A percentile compares a stretch with the other conserved stretches of the same genome.
phyloP scores from a whole-genome alignment of 208 protist genomes.

The Acanthamoeba healyi region DNA sequence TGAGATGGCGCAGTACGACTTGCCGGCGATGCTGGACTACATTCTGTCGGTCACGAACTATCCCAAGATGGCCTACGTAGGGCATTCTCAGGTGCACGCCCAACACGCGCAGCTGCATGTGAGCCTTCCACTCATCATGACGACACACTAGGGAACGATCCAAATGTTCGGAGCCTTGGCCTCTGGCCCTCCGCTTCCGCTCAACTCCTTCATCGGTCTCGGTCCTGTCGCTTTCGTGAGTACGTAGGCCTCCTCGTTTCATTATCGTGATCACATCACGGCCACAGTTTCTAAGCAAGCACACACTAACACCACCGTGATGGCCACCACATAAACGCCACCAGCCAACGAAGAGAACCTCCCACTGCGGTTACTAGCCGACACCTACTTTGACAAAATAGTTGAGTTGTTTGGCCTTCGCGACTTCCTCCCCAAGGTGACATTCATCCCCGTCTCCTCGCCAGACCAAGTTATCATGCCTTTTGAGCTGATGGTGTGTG shows the following conservation, averaged over 20 bases:
- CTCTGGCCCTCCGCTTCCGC: neutral
- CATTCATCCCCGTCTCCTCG: neutral
- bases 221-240: conserved; percentile 8
- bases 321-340: no score
- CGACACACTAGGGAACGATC: conserved; percentile 25
- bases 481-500: neutral
- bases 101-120: neutral
- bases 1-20: conserved; percentile 79
- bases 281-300: neutral
- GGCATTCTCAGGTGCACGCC: conserved; percentile 80
- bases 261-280: neutral
- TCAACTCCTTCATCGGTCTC: conserved; percentile 13
- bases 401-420: conserved; percentile 37
- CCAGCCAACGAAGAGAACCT: neutral
- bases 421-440: conserved; percentile 64
- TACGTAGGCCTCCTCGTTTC: neutral
- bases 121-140: neutral
- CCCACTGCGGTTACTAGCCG: neutral
- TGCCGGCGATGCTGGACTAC: conserved; percentile 77
- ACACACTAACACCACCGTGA: no score
- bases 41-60: neutral
- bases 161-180: conserved; percentile 24
- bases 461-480: neutral
- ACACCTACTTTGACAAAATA: neutral
- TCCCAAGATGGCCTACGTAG: conserved; percentile 74